Percentiles rank a stretch among this genome's conserved stretches.
Evolutionary conservation across 2,329 filamentous ascomycete species (phyloP).

Genomic region (Alternaria dauci): DNA sequence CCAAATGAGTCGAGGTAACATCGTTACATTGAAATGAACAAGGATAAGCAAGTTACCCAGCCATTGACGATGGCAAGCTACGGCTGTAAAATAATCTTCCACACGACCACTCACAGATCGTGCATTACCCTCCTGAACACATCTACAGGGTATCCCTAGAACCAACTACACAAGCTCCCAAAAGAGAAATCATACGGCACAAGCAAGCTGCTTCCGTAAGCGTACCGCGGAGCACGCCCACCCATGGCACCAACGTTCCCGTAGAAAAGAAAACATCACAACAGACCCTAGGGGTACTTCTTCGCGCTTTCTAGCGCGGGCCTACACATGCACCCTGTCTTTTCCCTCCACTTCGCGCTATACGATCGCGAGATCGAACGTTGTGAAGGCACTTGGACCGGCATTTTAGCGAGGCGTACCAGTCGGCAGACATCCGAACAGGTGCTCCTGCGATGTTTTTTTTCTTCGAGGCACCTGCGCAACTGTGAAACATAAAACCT

Average conservation of each 20-base stretch:
- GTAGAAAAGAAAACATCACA: not conserved
- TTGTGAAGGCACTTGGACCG: not conserved
- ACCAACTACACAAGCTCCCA: not conserved
- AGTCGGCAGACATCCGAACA: constrained; percentile 1
- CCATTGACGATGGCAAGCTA: not conserved
- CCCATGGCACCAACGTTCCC: not conserved
- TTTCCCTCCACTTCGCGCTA: not conserved
- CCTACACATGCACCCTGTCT: constrained; percentile 2
- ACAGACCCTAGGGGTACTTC: not conserved
- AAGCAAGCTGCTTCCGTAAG: constrained; percentile 1
- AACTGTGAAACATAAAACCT: no score
- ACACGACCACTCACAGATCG: constrained; percentile 6
- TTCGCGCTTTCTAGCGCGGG: constrained; percentile 2
- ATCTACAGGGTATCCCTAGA: not conserved
- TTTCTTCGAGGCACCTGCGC: no score
- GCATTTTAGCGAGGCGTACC: not conserved
- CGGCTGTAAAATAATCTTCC: not conserved
- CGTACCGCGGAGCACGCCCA: not conserved
- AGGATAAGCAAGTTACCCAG: not conserved
- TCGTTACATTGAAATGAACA: not conserved
- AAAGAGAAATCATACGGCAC: not conserved
- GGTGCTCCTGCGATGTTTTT: no score
- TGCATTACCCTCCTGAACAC: not conserved
- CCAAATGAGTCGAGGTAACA: not conserved
- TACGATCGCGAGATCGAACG: not conserved